Conservation (phyloP, 306 rosid species). For the Dalbergia oliveri region DNA sequence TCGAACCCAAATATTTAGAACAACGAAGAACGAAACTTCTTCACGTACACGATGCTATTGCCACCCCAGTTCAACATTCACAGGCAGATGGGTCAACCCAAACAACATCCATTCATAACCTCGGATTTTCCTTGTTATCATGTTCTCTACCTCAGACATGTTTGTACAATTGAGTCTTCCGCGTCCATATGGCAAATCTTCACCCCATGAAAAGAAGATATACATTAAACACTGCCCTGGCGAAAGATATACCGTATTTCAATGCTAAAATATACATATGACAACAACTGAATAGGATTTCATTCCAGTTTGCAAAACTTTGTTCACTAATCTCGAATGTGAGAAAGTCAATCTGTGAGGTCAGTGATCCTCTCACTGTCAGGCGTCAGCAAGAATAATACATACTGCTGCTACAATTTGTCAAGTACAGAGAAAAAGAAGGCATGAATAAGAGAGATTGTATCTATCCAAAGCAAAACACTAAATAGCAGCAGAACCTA, state of each 20-base stretch:
- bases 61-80: too few relatives aligned
- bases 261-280: constrained; percentile 28
- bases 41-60: too few relatives aligned
- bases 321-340: constrained; percentile 45
- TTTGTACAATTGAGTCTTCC: too few relatives aligned
- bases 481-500: constrained; percentile 58
- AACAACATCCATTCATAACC: too few relatives aligned
- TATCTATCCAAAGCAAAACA: constrained; percentile 54
- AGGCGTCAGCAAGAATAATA: constrained; percentile 56
- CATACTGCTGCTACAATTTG: constrained; percentile 54
- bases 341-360: constrained; percentile 44
- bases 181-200: too few relatives aligned
- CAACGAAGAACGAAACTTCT: too few relatives aligned
- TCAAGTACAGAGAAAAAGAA: constrained; percentile 38
- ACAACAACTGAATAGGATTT: constrained; percentile 19
- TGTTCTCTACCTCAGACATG: too few relatives aligned
- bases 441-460: constrained; percentile 12
- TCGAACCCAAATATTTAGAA: too few relatives aligned
- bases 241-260: constrained; percentile 20
- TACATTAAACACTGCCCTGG: not conserved
- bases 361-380: constrained; percentile 51
- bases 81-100: too few relatives aligned
- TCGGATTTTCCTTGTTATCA: too few relatives aligned
- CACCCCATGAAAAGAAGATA: too few relatives aligned
- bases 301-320: constrained; percentile 44